Evolutionary conservation across 2,329 filamentous ascomycete species (phyloP).

Genomic region (Scopulariopsis brevicaulis): DNA sequence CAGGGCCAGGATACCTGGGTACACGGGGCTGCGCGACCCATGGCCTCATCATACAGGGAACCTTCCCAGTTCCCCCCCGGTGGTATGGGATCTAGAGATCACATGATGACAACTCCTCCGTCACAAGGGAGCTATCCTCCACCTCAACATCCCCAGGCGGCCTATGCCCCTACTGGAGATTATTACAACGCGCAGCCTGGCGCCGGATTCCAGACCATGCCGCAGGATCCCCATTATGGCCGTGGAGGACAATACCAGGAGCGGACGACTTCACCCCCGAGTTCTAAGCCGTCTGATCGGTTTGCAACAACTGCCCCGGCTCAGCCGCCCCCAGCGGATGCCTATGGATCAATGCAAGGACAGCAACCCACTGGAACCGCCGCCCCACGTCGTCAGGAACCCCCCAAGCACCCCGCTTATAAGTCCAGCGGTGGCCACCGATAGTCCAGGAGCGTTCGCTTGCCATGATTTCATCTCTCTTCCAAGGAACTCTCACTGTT

Average conservation of each 20-base stretch:
- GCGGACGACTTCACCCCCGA: not conserved
- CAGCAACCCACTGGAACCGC: not conserved
- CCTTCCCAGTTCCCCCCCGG: not conserved
- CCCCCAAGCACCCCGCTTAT: constrained; percentile 3
- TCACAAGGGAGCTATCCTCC: constrained; percentile 3
- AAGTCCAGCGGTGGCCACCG: not conserved
- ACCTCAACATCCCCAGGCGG: constrained; percentile 1
- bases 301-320: not conserved
- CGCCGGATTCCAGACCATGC: constrained; percentile 1
- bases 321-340: not conserved
- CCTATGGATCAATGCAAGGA: constrained; percentile 3
- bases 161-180: not conserved
- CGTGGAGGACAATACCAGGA: constrained; percentile 3
- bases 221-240: constrained; percentile 3
- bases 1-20: constrained; percentile 3
- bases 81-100: constrained; percentile 1
- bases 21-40: constrained; percentile 3
- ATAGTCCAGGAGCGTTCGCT: not conserved
- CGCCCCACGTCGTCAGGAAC: constrained; percentile 1
- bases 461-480: not conserved
- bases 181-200: not conserved
- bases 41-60: constrained; percentile 2
- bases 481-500: not conserved
- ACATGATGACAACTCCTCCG: constrained; percentile 4
- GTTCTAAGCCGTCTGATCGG: constrained; percentile 1